Base-by-base conservation (phyloP, 2,329 filamentous ascomycete species). In the Alternaria hordeiaustralica region DNA sequence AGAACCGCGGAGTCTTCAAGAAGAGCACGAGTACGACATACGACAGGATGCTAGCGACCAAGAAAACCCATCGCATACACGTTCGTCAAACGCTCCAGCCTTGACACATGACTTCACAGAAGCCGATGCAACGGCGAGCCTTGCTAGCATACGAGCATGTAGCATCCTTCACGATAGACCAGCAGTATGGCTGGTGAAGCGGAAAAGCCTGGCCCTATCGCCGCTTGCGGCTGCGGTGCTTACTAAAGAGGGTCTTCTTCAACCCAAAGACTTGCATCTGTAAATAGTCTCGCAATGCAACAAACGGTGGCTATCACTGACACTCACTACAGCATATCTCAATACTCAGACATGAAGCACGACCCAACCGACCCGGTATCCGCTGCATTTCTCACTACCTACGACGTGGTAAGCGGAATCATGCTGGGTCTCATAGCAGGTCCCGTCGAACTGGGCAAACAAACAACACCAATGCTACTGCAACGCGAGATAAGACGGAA, bases 181-280 rank as follows among this genome's bases (percentile, higher is more conserved):
- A 2, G 78, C 76, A 15, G 67, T 73, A 3, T 79, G 75, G 76
- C 61, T 70, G 3, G 59, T 76, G 1, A 74, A 73, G 47, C 64
- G 59, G 23, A 75, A 73, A 13, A 64, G 71, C 12, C 54, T 73
- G 18, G 63, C 70, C 11, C 64, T 78, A 3, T 74, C 70, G 20
- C 70, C 73, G 7, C 56, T 79, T 7, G 75, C 71, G 10, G 76
- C 73, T 20, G 68, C 71, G 5, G 67, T 76, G 10, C 65, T 80
- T 2, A 61, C 67, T 13, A 75, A 73, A 26, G 74, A 75, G 58
- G 71, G 71, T 8, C 54, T 75, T 3, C 21, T 78, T 1, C 55
- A 56, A 18, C 33, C 57, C 5, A 72, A 72, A 57, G 66, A 79
- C 21, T 63, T 79, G 1, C 70, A 75, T 36, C 65, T 78, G 69